Evolutionary conservation across 73 alveolate genomes (phyloP).

Genomic region (Uronychia binucleata): DNA sequence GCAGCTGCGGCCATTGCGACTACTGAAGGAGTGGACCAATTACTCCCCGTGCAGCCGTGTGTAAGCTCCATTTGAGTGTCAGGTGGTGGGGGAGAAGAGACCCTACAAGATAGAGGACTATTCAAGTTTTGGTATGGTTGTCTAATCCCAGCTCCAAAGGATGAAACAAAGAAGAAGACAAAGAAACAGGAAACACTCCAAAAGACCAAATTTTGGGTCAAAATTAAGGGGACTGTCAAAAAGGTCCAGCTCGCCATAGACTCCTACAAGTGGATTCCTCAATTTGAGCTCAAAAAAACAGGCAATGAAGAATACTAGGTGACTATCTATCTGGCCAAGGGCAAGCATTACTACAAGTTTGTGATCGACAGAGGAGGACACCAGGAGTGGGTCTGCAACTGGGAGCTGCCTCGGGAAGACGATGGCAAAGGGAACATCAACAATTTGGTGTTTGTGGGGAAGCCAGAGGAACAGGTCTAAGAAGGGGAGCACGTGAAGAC

Average conservation of each 20-base stretch:
- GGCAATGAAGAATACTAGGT: neutral
- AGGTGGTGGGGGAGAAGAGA: conserved; percentile 87
- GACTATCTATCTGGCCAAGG: conserved; percentile 34
- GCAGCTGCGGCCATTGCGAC: conserved; percentile 85
- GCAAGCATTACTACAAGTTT: conserved; percentile 73
- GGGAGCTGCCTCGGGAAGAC: conserved; percentile 55
- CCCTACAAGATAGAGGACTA: conserved; percentile 45
- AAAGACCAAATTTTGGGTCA: neutral
- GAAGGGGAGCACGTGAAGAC: too few relatives aligned
- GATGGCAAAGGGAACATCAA: conserved; percentile 79
- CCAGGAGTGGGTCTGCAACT: conserved; percentile 76
- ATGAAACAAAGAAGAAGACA: neutral
- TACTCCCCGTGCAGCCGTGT: conserved; percentile 81
- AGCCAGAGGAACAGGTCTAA: neutral
- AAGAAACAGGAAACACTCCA: neutral
- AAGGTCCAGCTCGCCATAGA: conserved; percentile 76
- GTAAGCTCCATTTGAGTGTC: conserved; percentile 26
- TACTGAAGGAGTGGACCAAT: conserved; percentile 93
- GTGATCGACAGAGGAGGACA: conserved; percentile 66
- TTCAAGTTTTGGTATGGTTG: neutral
- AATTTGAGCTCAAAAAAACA: conserved; percentile 33
- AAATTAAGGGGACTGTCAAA: conserved; percentile 19
- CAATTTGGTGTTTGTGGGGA: conserved; percentile 37
- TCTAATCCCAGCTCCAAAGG: conserved; percentile 23
- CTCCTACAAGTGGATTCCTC: conserved; percentile 88